phyloP scores from a whole-genome alignment of 768 basidiomycete genomes.

The Lentinus brumalis region DNA sequence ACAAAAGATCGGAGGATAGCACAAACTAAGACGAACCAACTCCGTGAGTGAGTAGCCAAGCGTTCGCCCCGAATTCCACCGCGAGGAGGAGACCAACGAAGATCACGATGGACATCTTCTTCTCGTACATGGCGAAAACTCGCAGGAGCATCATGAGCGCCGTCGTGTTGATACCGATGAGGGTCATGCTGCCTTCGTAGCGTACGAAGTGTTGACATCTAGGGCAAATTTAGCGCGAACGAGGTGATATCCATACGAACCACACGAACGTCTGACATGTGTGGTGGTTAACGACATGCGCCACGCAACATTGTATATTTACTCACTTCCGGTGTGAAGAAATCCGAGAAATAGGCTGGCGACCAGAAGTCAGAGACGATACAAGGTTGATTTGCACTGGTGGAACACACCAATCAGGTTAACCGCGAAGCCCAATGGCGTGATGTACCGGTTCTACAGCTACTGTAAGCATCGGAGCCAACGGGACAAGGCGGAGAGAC shows the following conservation, averaged over 20 bases:
- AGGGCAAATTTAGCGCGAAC: not conserved
- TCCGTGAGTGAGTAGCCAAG: conserved; percentile 54
- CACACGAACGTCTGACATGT: not conserved
- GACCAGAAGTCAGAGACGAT: not conserved
- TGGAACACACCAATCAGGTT: conserved; percentile 40
- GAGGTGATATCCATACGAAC: not conserved
- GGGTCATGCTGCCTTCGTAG: conserved; percentile 45
- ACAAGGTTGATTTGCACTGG: not conserved
- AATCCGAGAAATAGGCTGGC: conserved; percentile 25
- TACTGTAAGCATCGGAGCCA: not conserved
- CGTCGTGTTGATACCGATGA: conserved; percentile 53
- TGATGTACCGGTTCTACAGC: conserved; percentile 62
- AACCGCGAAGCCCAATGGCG: conserved; percentile 61
- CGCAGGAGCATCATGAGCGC: conserved; percentile 63
- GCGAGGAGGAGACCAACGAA: conserved; percentile 38
- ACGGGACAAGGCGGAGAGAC: conserved; percentile 1
- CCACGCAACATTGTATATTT: no score
- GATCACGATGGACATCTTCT: conserved; percentile 26
- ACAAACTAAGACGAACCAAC: conserved; percentile 40
- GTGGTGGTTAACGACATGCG: no score
- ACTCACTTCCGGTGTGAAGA: conserved; percentile 25
- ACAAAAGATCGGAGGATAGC: not conserved
- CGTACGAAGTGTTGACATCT: conserved; percentile 34
- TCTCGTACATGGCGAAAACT: conserved; percentile 34
- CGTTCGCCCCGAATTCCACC: conserved; percentile 48